These are phyloP conservation scores for Agrostemma githago DNA, from an alignment of 148 eudicot genomes.

Conservation along the genomic window DNA sequence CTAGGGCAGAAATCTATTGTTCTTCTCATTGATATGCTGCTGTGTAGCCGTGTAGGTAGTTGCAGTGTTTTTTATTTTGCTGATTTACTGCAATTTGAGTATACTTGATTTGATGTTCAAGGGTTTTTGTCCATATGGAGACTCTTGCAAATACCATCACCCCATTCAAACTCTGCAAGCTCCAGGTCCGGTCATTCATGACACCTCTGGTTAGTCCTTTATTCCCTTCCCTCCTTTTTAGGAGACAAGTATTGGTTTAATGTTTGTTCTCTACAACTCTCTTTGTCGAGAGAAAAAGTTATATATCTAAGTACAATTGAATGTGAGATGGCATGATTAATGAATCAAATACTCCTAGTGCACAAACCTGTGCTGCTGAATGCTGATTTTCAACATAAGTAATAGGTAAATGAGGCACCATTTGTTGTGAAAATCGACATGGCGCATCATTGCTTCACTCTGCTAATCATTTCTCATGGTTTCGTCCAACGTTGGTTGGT, in stretches of 20 bases:
- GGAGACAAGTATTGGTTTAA: background rate
- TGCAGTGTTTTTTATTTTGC: background rate
- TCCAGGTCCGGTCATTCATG: slow-evolving; percentile 36
- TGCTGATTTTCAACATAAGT: background rate
- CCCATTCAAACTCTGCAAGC: slow-evolving; percentile 47
- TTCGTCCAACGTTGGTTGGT: background rate
- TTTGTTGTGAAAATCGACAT: background rate
- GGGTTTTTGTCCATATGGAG: slow-evolving; percentile 87
- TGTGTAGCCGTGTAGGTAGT: background rate
- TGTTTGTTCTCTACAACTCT: background rate
- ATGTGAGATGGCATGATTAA: background rate
- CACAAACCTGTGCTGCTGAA: background rate
- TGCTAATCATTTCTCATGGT: background rate
- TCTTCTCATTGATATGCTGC: background rate
- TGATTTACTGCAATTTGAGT: background rate
- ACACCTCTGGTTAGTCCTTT: slow-evolving; percentile 36
- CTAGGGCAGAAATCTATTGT: background rate
- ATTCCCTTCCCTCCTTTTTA: background rate
- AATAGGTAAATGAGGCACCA: background rate
- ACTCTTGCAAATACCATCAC: slow-evolving; percentile 75
- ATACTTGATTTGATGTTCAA: slow-evolving; percentile 19
- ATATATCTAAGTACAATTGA: background rate
- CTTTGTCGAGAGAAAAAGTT: background rate
- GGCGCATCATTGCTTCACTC: background rate
- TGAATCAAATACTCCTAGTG: background rate